Evolutionary conservation across 2,329 filamentous ascomycete species (phyloP), one percentile per base, ranked within the genome.

Genomic region (Apiospora sp.): DNA sequence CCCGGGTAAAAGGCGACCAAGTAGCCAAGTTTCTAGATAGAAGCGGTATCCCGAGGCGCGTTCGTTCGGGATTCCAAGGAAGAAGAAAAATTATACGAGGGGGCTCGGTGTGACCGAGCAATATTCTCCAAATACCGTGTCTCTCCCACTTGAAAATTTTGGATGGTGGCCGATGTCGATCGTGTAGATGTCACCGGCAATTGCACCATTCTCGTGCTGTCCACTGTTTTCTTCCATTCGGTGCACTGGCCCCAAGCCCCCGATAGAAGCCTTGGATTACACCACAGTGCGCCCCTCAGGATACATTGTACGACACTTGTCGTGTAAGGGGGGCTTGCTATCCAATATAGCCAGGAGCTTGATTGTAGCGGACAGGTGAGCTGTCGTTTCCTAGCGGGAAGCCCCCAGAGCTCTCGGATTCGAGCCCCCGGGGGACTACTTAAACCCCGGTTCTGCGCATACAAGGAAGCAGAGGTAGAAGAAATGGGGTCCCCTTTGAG

Each of bases 301-400:
- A 22, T 22, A 37, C 37, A 37, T 22, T 61, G 30, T 37, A 61
- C 16, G 54, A 61, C 54, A 58, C 16, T 61, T 64, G 34, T 64
- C 58, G 58, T 64, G 58, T 41, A n/a, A 64, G 58, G 58, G 41
- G 34, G 34, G 34, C 14, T 14, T 12, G 22, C 16, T 41, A 13
- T 41, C 34, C 58, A 41, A 64, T n/a, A 41, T 37, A 41, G 58
- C 58, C 58, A 41, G 34, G 34, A 64, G 58, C 58, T 64, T 24
- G 58, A 24, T 64, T n/a, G 58, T 19, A 22, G 58, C 58, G 58
- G 34, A 64, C 58, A 64, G 58, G 34, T 64, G 58, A 64, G 58
- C 58, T 64, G 58, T 64, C 58, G 34, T 41, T 64, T 64, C 58
- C 58, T 41, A 64, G 58, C 19, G 58, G 30, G 58, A 64, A 64